Evolutionary conservation across 805 yeast genomes (phyloP).

Genomic region (Ogataea ganodermae): DNA sequence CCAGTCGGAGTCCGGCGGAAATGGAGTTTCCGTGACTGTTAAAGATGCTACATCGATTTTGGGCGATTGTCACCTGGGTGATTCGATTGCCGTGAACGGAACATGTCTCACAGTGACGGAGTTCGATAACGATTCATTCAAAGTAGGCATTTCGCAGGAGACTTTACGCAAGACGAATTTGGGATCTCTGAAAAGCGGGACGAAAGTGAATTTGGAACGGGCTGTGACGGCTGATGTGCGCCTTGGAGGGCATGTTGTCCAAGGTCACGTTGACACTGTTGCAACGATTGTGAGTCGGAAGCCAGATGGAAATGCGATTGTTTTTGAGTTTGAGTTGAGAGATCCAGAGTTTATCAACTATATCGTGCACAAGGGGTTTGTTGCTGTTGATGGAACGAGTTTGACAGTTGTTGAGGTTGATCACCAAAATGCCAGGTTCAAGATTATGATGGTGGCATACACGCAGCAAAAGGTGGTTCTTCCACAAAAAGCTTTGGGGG

Average conservation of each 20-base stretch:
- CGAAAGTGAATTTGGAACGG: constrained; percentile 83
- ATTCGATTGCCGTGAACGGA: constrained; percentile 89
- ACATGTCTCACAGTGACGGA: constrained; percentile 91
- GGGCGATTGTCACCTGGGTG: constrained; percentile 87
- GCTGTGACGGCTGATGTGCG: constrained; percentile 82
- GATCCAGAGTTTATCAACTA: constrained; percentile 64
- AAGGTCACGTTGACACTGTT: constrained; percentile 94
- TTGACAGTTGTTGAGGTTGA: constrained; percentile 84
- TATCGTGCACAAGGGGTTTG: constrained; percentile 94
- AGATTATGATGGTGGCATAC: constrained; percentile 89
- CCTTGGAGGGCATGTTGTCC: constrained; percentile 97
- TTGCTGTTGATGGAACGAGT: constrained; percentile 90
- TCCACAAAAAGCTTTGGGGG: constrained; percentile 65
- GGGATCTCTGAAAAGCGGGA: constrained; percentile 57
- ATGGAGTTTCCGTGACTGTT: constrained; percentile 73
- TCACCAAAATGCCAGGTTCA: constrained; percentile 55
- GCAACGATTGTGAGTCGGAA: constrained; percentile 59
- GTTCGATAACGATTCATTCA: constrained; percentile 61
- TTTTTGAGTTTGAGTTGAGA: constrained; percentile 71
- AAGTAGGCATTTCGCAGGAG: constrained; percentile 92
- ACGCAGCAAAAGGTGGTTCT: constrained; percentile 81
- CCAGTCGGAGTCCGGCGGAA: constrained; percentile 56
- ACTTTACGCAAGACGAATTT: constrained; percentile 81
- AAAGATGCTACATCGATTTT: constrained; percentile 62
- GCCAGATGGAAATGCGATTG: constrained; percentile 74